Base-by-base conservation (phyloP, 2,329 filamentous ascomycete genomes). In the Neofusicoccum kwambonambiense region DNA sequence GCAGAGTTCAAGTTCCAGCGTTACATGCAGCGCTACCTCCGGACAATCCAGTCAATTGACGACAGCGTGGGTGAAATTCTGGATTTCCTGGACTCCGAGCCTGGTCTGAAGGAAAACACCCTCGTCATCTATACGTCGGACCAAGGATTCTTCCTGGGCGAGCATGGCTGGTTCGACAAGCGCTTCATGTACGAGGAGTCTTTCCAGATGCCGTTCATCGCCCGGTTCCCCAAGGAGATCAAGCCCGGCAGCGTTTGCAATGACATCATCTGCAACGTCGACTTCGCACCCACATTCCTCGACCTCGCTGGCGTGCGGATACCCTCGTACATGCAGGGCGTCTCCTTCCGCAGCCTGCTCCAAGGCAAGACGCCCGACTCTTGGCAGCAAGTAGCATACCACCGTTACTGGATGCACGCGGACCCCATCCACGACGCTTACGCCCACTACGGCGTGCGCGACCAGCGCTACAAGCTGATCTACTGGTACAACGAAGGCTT, bases 131-230 rank as follows among this genome's bases (percentile, higher is more conserved):
- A 85, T 67, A 84, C 81, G 0, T 83, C 81, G 0, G 83, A 85
- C 67, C 83, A 85, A 66, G 84, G 83, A 5, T 85, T 85, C 74
- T 86, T 85, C 70, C 78, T 86, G 0, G 83, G 83, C 7, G 83
- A 86, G 65, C 84, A 86, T 66, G 83, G 83, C 62, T 86, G 83
- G 83, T 85, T 85, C 68, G 84, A 85, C 70, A 86, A 86, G 72
- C 79, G 83, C 3, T 85, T 86, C 71, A 85, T 86, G 80, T 86
- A 86, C 71, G 83, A 86, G 67, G 82, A 86, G 70, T 79, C 75
- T 13, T 85, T 86, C 73, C 83, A 85, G 71, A 85, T 86, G 83
- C 83, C 83, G 0, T 83, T 85, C 54, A 69, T 85, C 3, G 75
- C 83, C 8, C 77, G 80, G 0, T 83, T 82, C 52, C 83, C 83